These are phyloP conservation scores for Paramecium biaurelia DNA, from an alignment of 73 alveolate genomes.

Conservation along the genomic window DNA sequence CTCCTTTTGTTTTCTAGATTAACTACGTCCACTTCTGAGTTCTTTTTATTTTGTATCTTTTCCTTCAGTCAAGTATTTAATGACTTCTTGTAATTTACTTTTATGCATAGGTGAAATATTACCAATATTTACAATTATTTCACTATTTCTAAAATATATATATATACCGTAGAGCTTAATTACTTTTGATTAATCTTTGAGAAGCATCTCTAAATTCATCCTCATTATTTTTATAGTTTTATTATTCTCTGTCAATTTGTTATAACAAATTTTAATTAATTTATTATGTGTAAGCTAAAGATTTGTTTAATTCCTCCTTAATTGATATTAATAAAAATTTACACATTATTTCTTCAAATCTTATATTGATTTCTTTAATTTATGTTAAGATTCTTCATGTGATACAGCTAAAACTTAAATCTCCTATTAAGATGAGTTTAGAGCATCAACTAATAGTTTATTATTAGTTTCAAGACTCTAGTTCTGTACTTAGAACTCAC, in stretches of 20 bases:
- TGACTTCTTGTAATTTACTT: conserved; percentile 17
- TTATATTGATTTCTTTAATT: not conserved
- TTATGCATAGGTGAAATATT: conserved; percentile 10
- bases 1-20: not conserved
- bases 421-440: not conserved
- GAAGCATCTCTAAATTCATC: conserved; percentile 44
- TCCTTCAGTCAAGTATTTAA: conserved; percentile 2
- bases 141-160: not conserved
- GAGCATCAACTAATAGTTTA: conserved; percentile 22
- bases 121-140: conserved; percentile 34
- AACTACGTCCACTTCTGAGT: not conserved
- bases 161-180: conserved; percentile 11
- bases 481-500: not conserved
- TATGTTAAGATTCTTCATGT: not conserved
- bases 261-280: not conserved
- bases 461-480: not conserved
- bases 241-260: not conserved
- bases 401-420: not conserved
- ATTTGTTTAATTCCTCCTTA: conserved; percentile 21
- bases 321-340: not conserved
- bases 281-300: not conserved
- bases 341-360: conserved; percentile 42
- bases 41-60: not conserved
- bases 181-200: not conserved
- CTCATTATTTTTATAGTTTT: not conserved